Base-by-base conservation (phyloP, 371 early-diverging fungal species). In the Choanephora cucurbitarum region DNA sequence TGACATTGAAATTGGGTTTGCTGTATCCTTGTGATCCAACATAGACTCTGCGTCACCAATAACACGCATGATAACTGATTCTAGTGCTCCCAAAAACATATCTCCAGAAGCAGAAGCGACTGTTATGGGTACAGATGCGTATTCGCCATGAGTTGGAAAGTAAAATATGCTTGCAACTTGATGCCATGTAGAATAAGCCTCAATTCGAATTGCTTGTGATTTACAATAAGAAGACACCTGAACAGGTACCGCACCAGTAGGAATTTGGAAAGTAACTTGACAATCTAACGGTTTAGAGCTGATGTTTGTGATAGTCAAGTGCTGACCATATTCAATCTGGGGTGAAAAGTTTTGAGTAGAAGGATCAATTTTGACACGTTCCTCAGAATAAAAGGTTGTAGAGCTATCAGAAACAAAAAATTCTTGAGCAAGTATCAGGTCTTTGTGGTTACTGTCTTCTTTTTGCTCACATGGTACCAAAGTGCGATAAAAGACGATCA, bases 71-170 rank as follows among this genome's bases (percentile, higher is more conserved):
- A 14, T 1, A 0, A 24, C 34, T 2, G 58, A 15, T 0, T 46
- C 41, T 9, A 56, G 49, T 44, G 32, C 49, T 24, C 54, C 42
- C 13, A 63, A 22, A 28, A 53, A 44, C 3, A 9, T 44, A 50
- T 55, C 70, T 53, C 47, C 70, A 50, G 58, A 73, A 44, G 14
- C 63, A 60, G 49, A 43, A 0, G 60, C 70, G 45, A 57, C 57
- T 14, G 80, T 75, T 1, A 78, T 67, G n/a, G 85, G 72, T 10
- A 72, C 67, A 41, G 79, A 71, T 1, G 57, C 49, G 40, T 62
- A 83, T 4, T 70, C 56, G 0, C 85, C 85, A 18, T 55, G 58
- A 18, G 52, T 46, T 8, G 83, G 83, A 60, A 85, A 85, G 44
- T 85, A 85, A 43, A 85, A 85, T 1, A 57, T 61, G 11, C 76